Percentiles rank a stretch among this genome's conserved stretches.
phyloP scores from a whole-genome alignment of 2,329 filamentous ascomycete genomes.

The Verticillium isaacii region DNA sequence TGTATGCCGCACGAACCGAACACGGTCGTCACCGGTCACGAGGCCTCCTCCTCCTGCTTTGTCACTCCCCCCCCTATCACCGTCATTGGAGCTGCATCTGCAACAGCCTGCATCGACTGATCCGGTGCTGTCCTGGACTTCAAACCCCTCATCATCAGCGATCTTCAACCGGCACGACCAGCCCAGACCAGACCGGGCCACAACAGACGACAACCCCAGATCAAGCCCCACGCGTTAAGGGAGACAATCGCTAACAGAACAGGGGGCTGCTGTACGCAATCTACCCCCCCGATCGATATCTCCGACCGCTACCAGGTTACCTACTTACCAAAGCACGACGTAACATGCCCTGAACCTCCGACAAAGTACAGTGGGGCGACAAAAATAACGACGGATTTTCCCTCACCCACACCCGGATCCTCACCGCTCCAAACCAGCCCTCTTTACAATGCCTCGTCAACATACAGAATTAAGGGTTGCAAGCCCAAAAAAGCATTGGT shows the following conservation, averaged over 20 bases:
- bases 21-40: background rate
- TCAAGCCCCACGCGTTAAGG: background rate
- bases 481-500: too few relatives aligned
- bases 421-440: too few relatives aligned
- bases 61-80: background rate
- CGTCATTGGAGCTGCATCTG: background rate
- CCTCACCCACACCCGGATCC: too few relatives aligned
- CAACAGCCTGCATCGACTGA: background rate
- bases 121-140: background rate
- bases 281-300: background rate
- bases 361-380: too few relatives aligned
- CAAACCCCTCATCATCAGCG: background rate
- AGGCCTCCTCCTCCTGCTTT: background rate
- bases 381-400: too few relatives aligned
- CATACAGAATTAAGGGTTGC: too few relatives aligned
- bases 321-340: background rate
- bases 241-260: background rate
- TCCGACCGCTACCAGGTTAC: background rate
- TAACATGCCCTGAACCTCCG: background rate
- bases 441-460: too few relatives aligned
- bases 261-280: background rate
- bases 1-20: background rate
- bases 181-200: background rate
- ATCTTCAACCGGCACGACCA: background rate
- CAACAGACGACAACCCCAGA: background rate